Evolutionary conservation across 2,329 filamentous ascomycete species (phyloP).

Genomic region (Xylaria sp.): DNA sequence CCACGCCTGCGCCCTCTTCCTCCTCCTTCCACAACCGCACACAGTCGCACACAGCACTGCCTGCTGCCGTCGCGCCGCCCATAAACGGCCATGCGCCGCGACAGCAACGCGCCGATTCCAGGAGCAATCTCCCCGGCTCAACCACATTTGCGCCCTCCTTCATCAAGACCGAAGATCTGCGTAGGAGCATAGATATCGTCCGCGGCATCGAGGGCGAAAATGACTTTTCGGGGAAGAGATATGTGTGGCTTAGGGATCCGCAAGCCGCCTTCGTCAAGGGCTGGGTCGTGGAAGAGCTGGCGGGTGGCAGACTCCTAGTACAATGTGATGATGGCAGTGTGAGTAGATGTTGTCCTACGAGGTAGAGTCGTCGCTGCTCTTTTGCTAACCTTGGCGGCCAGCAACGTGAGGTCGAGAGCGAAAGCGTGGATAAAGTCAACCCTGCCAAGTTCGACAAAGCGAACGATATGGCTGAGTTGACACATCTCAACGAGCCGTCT

Average conservation of each 20-base stretch:
- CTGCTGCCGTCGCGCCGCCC: conserved; percentile 55
- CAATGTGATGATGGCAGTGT: conserved; percentile 94
- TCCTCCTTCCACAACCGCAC: conserved; percentile 67
- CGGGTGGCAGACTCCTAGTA: conserved; percentile 76
- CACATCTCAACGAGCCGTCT: conserved; percentile 96
- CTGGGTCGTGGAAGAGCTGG: conserved; percentile 86
- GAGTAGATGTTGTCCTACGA: conserved; percentile 52
- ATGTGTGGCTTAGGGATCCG: conserved; percentile 95
- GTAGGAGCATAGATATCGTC: conserved; percentile 65
- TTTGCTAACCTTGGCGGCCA: conserved; percentile 50
- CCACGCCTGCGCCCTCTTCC: conserved; percentile 45
- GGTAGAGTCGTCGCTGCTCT: conserved; percentile 34
- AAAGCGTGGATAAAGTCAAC: conserved; percentile 98
- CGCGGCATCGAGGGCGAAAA: conserved; percentile 93
- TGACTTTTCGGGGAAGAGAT: conserved; percentile 98
- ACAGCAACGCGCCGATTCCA: conserved; percentile 68
- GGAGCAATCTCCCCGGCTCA: conserved; percentile 70
- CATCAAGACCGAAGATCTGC: conserved; percentile 86
- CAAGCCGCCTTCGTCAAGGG: conserved; percentile 90
- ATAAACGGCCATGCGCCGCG: conserved; percentile 51
- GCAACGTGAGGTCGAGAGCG: conserved; percentile 87
- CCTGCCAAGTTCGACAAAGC: conserved; percentile 99
- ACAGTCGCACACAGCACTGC: conserved; percentile 71
- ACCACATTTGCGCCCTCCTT: conserved; percentile 96
- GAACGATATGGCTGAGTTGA: conserved; percentile 98